Evolutionary conservation across 495 filamentous ascomycete genomes (phyloP), one percentile per base, ranked within the genome.

Genomic region (Neurospora pannonica): DNA sequence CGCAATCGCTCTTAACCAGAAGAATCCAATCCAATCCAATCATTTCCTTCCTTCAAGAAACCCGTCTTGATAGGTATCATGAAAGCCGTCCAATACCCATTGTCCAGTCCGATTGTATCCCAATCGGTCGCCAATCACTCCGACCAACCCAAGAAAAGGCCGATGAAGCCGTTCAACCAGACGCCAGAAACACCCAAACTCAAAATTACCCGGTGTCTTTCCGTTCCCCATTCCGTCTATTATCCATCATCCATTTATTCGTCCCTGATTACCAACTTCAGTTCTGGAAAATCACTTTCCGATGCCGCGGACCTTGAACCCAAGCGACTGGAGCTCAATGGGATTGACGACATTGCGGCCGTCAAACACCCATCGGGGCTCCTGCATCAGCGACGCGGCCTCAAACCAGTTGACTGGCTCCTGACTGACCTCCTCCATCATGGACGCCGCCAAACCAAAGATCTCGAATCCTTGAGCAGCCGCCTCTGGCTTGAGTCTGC

Each of bases 331-430:
- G 24, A 81, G 78, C 70, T 80, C 78, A 8, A 74, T 21, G 5
- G 43, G 46, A 46, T 81, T 62, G 34, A 79, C 77, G 15, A 80
- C 75, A 70, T 81, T 81, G 3, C 90, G 87, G 19, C 92, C 92
- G 73, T 94, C 92, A 79, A 94, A 93, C 6, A 93, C 82, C 84
- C 88, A 91, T 74, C 87, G 88, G 3, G 92, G 92, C 72, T 90
- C 87, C 67, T 86, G 84, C 91, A 94, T 92, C 38, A 83, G 81
- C 17, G 78, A 75, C 28, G 84, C 83, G 5, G 85, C 84, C 21
- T 85, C 84, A 4, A 81, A 78, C 89, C 89, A 90, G 74, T 90
- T 87, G 67, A 91, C 72, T 75, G 76, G 67, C 71, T 76, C 82
- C 48, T 75, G 72, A 13, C 75, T 78, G 73, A 83, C 85, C 34